Base-by-base conservation (phyloP, 306 rosid species). In the Cicer cuneatum region DNA sequence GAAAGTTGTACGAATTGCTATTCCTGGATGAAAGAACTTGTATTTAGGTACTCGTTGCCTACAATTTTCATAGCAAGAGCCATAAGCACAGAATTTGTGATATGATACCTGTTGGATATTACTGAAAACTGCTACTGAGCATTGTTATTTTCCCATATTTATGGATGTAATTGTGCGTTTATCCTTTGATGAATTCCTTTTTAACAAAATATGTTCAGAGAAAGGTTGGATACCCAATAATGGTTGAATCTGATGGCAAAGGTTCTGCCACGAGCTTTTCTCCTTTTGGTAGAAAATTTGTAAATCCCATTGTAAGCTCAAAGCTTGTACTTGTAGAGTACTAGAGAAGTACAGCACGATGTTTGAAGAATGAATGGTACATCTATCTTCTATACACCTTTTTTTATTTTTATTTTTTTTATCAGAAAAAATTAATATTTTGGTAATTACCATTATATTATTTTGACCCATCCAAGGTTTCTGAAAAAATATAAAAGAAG, bases 41-140 rank as follows among this genome's bases (percentile, higher is more conserved):
- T 42, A 49, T 74, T 59, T 7, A 58, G 37, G 73, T 67, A 29
- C 51, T 45, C 15, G 56, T 60, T 58, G 39, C 76, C 13, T 48
- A 46, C n/a, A 66, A 14, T 60, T 62, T 62, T 19, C 37, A 9
- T n/a, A 49, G 0, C 56, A 49, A n/a, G 56, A 49, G 21, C 21
- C 10, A 49, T 14, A 49, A 14, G n/a, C 54, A n/a, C 62, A 10
- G 2, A 4, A 29, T 29, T 38, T 62, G 29, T 14, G 52, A 53
- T 38, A 52, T 39, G 10, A 0, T 39, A 24, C n/a, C 66, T 5
- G 40, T 51, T 14, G 43, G 54, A 42, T 12, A n/a, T 54, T 19
- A 21, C 61, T 54, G 37, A 54, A 53, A 53, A 15, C 40, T 35
- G 16, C 59, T 18, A 43, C n/a, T 33, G 45, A 40, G 33, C 29